Evolutionary conservation across 176 grass and related monocot species (phyloP).

Genomic region (Tillandsia fasciculata): DNA sequence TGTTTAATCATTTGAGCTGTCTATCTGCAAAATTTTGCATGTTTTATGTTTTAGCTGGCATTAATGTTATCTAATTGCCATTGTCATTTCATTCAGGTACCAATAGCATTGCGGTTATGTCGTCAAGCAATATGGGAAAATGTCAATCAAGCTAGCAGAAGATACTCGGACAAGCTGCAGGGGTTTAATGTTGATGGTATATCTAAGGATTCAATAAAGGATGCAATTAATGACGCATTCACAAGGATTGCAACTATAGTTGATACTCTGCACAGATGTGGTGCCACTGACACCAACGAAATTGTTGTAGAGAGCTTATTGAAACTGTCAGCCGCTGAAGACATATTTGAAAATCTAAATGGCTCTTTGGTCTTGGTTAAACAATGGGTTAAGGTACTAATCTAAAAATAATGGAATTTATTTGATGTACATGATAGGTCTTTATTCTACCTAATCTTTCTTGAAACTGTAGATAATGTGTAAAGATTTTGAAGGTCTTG

Average conservation of each 20-base stretch:
- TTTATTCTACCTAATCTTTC: slow-evolving; percentile 13
- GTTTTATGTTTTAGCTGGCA: background rate
- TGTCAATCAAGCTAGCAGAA: slow-evolving; percentile 15
- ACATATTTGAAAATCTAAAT: slow-evolving; percentile 23
- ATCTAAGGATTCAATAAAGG: slow-evolving; percentile 26
- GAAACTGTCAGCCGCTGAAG: slow-evolving; percentile 31
- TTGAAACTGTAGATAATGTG: slow-evolving; percentile 28
- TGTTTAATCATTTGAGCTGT: background rate
- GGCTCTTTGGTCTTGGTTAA: slow-evolving; percentile 49
- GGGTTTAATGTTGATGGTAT: slow-evolving; percentile 1
- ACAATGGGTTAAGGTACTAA: slow-evolving; percentile 75
- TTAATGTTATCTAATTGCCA: background rate
- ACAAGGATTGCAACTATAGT: slow-evolving; percentile 39
- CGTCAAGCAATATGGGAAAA: slow-evolving; percentile 46
- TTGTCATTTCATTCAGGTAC: slow-evolving; percentile 35
- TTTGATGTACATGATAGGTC: background rate
- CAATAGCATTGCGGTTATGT: slow-evolving; percentile 49
- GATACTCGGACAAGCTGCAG: slow-evolving; percentile 18
- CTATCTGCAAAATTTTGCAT: background rate
- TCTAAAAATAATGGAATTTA: background rate
- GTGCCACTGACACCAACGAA: slow-evolving; percentile 25
- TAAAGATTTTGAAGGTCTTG: slow-evolving; percentile 40
- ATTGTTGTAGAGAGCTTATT: slow-evolving; percentile 49
- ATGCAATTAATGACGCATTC: slow-evolving; percentile 49
- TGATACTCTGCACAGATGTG: slow-evolving; percentile 42